Conservation (phyloP, 2,329 filamentous ascomycete species). For the Pseudofabraea citricarpa region DNA sequence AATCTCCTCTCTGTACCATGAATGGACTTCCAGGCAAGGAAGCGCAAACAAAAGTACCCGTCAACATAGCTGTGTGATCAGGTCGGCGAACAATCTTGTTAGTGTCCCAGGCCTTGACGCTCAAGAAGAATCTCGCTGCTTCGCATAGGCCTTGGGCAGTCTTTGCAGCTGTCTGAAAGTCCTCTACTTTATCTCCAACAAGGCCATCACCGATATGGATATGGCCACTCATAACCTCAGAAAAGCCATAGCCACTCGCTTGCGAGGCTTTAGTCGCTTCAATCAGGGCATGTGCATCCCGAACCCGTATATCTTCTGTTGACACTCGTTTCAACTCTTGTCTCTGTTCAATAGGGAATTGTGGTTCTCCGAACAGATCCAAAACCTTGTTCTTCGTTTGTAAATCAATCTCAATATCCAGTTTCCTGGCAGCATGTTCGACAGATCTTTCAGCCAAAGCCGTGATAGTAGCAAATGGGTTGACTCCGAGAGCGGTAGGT, state of each 20-base stretch:
- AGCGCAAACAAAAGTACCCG: conserved; percentile 54
- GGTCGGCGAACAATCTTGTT: conserved; percentile 40
- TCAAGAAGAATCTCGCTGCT: conserved; percentile 54
- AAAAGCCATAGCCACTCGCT: conserved; percentile 52
- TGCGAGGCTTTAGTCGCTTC: conserved; percentile 23
- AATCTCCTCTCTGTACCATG: conserved; percentile 52
- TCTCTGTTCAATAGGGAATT: conserved; percentile 13
- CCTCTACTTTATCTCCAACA: conserved; percentile 40
- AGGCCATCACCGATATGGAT: conserved; percentile 43
- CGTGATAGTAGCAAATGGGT: conserved; percentile 65
- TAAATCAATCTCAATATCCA: conserved; percentile 39
- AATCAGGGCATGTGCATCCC: conserved; percentile 36
- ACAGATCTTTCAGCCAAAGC: conserved; percentile 63
- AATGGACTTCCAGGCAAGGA: conserved; percentile 52
- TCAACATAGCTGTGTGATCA: conserved; percentile 48
- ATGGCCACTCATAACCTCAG: conserved; percentile 60
- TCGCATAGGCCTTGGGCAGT: conserved; percentile 49
- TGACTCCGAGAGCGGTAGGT: conserved; percentile 57
- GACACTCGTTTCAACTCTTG: conserved; percentile 18
- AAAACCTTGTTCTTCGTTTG: conserved; percentile 42
- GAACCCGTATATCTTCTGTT: conserved; percentile 29
- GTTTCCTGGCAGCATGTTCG: conserved; percentile 39
- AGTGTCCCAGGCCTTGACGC: conserved; percentile 50
- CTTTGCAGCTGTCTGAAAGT: conserved; percentile 48
- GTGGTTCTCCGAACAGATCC: conserved; percentile 50